Conservation (phyloP, 805 yeast genomes). For the Metschnikowia baotianmanensis region DNA sequence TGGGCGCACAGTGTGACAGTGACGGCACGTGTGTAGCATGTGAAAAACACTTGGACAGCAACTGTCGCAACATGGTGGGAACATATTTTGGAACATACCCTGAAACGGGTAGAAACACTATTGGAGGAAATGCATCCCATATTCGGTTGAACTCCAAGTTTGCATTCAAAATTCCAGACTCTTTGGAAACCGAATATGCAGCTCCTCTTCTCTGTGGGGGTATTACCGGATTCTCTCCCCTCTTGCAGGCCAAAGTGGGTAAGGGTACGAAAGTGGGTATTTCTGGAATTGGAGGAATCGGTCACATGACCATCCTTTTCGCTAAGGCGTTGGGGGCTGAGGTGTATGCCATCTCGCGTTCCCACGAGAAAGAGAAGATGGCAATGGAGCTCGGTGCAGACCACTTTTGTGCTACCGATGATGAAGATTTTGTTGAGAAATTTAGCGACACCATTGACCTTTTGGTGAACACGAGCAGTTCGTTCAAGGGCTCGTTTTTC, state of each 20-base stretch:
- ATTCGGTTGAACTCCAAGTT: constrained; percentile 17
- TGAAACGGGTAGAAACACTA: constrained; percentile 15
- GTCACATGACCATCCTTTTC: constrained; percentile 60
- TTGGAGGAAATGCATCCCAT: constrained; percentile 21
- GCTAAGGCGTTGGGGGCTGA: constrained; percentile 65
- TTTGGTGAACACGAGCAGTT: constrained; percentile 17
- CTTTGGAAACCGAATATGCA: constrained; percentile 13
- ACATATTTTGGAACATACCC: constrained; percentile 16
- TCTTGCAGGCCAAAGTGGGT: constrained; percentile 18
- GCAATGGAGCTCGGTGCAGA: constrained; percentile 56
- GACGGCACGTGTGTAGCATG: constrained; percentile 17
- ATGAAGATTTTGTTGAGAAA: constrained; percentile 22
- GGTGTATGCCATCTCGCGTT: constrained; percentile 56
- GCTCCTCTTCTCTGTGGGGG: constrained; percentile 25
- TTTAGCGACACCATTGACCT: constrained; percentile 14
- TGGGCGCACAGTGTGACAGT: constrained; percentile 60
- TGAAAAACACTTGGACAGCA: constrained; percentile 11
- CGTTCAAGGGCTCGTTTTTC: constrained; percentile 20
- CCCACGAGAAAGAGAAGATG: constrained; percentile 47
- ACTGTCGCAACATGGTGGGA: constrained; percentile 14
- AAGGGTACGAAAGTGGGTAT: constrained; percentile 49
- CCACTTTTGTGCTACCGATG: constrained; percentile 26
- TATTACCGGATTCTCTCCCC: constrained; percentile 23
- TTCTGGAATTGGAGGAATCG: constrained; percentile 66
- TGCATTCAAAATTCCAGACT: constrained; percentile 21